A percentile compares a stretch with the other conserved stretches of the same genome.
phyloP scores from a whole-genome alignment of 495 filamentous ascomycete species.

The Cetradonia linearis region DNA sequence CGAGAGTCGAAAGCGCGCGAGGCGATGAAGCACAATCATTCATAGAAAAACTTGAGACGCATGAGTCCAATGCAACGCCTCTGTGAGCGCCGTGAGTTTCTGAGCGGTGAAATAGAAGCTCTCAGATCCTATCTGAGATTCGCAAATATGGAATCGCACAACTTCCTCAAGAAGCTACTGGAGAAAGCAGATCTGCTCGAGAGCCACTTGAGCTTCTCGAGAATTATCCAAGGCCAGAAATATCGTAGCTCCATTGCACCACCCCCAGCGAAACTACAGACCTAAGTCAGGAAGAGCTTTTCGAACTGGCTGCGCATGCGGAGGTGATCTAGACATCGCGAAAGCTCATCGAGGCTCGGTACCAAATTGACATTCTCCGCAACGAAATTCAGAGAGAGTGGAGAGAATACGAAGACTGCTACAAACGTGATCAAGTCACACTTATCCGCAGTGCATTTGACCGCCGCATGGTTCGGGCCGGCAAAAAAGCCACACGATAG shows the following conservation, averaged over 20 bases:
- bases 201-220: background rate
- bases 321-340: background rate
- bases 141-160: background rate
- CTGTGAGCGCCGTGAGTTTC: background rate
- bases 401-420: background rate
- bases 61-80: no score
- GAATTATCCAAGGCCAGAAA: background rate
- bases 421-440: background rate
- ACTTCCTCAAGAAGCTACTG: background rate
- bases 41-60: background rate
- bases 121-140: background rate
- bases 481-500: background rate
- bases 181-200: background rate
- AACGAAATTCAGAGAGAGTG: background rate
- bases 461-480: background rate
- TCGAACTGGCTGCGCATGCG: background rate
- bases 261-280: background rate
- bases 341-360: background rate
- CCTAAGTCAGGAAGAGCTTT: background rate
- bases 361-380: background rate
- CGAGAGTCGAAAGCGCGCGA: background rate
- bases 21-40: background rate
- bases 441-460: conserved; percentile 1
- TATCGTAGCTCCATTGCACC: no score
- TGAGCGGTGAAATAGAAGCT: background rate